Percentiles rank a stretch among this genome's conserved stretches.
These are phyloP conservation scores for Leavenworthia alabamica DNA, from an alignment of 345 rosid species.

Conservation along the genomic window DNA sequence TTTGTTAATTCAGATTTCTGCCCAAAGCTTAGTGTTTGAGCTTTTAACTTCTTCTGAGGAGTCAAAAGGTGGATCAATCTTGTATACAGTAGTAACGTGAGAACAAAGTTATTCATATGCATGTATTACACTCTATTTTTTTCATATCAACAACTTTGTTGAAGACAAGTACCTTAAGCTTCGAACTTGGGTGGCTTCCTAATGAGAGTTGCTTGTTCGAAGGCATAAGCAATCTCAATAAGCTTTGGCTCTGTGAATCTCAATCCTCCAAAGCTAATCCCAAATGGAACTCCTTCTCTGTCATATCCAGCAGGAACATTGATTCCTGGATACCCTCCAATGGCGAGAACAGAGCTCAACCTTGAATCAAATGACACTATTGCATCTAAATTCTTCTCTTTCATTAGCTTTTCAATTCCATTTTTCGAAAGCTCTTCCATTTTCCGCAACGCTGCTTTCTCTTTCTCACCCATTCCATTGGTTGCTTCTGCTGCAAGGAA, in stretches of 20 bases:
- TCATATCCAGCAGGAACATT: constrained; percentile 61
- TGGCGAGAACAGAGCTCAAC: constrained; percentile 37
- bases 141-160: not conserved
- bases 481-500: constrained; percentile 41
- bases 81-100: too few species aligned
- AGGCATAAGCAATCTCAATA: constrained; percentile 60
- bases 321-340: constrained; percentile 66
- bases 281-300: constrained; percentile 47
- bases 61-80: not conserved
- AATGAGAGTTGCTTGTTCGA: constrained; percentile 59
- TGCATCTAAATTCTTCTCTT: constrained; percentile 46
- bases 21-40: constrained; percentile 79
- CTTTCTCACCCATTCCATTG: constrained; percentile 30
- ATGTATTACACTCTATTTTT: too few species aligned
- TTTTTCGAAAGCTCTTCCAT: constrained; percentile 30
- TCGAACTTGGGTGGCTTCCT: constrained; percentile 47
- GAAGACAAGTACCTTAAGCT: not conserved
- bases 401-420: constrained; percentile 55
- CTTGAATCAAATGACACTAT: constrained; percentile 30
- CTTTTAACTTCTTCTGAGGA: not conserved
- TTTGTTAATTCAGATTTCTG: constrained; percentile 42
- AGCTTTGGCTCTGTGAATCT: constrained; percentile 61
- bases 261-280: constrained; percentile 56
- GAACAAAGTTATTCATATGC: too few species aligned
- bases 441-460: constrained; percentile 27